Base-by-base conservation (phyloP, 2,329 filamentous ascomycete genomes). In the Magnaporthiopsis poae region DNA sequence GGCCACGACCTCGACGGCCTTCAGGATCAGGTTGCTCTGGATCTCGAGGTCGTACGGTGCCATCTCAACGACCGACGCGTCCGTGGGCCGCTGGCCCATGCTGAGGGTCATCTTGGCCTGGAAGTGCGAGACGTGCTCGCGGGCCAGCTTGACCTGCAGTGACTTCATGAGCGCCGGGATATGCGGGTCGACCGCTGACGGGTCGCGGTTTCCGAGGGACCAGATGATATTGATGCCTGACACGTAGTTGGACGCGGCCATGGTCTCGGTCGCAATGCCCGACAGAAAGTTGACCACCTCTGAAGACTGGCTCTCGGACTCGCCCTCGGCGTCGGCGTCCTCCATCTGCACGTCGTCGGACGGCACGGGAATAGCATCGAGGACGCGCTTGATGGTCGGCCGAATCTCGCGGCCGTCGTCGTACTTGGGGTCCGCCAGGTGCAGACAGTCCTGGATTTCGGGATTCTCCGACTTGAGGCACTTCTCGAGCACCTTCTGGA, bases 191-290 rank as follows among this genome's bases (percentile, higher is more conserved):
- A 99, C 91, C 69, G 95, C 88, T 18, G 90, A 87, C 1, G 94
- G 91, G 73, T 91, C 93, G 68, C 91, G 89, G 72, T 91, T 87
- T 5, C 92, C 92, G 27, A 99, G 80, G 21, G 92, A 95, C 93
- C 93, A 98, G 21, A 99, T 80, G 31, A 96, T 89, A 74, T 96
- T 97, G 75, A 99, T 90, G 61, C 92, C 92, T 15, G 93, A 92
- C 25, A 93, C 86, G 73, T 96, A 92, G 70, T 92, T 92, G 67
- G 84, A 85, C 65, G 88, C 88, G 7, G 90, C 90, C 70, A 99
- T 86, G 12, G 90, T 90, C 77, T 98, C 95, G 0, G 91, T 94
- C 1, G 93, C 92, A 66, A 94, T 87, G n/a, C 87, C 85, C 25
- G 91, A 95, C 56, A 98, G 79, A 73, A 92, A 94, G 0, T 87